Conservation (phyloP, 2,329 filamentous ascomycete species). For the Escovopsis sp. region DNA sequence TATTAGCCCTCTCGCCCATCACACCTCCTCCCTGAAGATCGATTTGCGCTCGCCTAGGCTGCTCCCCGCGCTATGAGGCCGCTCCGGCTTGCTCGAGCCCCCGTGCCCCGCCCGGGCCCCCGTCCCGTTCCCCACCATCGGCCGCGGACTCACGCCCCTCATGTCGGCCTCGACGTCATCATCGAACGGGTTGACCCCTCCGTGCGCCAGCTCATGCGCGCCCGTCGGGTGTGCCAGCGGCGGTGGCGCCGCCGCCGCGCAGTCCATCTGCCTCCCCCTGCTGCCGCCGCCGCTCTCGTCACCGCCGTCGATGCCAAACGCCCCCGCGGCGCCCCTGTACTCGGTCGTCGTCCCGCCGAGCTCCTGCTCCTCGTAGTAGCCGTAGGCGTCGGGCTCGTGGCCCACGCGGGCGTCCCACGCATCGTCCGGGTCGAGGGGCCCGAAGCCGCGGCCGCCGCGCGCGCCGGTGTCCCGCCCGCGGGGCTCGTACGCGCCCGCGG, state of each 20-base stretch:
- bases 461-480: slow-evolving; percentile 22
- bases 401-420: slow-evolving; percentile 75
- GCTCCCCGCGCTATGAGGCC: slow-evolving; percentile 27
- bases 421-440: slow-evolving; percentile 64
- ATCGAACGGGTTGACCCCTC: slow-evolving; percentile 49
- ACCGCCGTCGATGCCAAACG: slow-evolving; percentile 14
- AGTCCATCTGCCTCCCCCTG: slow-evolving; percentile 30
- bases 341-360: slow-evolving; percentile 28
- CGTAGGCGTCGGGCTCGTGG: slow-evolving; percentile 52
- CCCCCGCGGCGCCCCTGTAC: slow-evolving; percentile 23
- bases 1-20: slow-evolving; percentile 6
- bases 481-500: slow-evolving; percentile 57
- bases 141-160: slow-evolving; percentile 61
- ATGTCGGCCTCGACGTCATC: slow-evolving; percentile 51
- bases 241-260: slow-evolving; percentile 9
- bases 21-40: slow-evolving; percentile 57
- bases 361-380: slow-evolving; percentile 67
- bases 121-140: slow-evolving; percentile 39
- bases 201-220: too few relatives aligned
- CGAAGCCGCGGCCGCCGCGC: slow-evolving; percentile 42
- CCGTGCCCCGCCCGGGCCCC: slow-evolving; percentile 20
- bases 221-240: too few relatives aligned
- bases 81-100: slow-evolving; percentile 13
- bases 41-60: slow-evolving; percentile 56
- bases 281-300: slow-evolving; percentile 18